phyloP scores from a whole-genome alignment of 768 basidiomycete species.

The Rhodotorula diobovata region DNA sequence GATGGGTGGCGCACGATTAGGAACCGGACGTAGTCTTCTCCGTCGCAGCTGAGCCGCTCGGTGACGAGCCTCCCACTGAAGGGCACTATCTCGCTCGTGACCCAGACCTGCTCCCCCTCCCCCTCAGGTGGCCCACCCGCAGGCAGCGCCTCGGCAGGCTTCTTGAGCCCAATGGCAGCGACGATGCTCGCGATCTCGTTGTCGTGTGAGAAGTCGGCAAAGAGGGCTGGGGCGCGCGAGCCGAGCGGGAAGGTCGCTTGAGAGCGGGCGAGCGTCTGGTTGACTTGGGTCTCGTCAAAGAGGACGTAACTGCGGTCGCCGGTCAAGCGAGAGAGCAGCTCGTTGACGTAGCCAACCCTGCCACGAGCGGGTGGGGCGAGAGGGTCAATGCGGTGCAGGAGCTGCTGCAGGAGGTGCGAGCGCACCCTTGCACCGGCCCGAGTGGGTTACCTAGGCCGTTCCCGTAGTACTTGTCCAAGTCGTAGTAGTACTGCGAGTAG shows the following conservation, averaged over 20 bases:
- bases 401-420: not conserved
- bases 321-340: slow-evolving; percentile 76
- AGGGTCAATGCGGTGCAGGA: too few relatives aligned
- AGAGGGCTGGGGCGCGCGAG: slow-evolving; percentile 47
- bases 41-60: slow-evolving; percentile 60
- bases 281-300: slow-evolving; percentile 23
- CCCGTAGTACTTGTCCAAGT: slow-evolving; percentile 72
- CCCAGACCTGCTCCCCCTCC: slow-evolving; percentile 51
- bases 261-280: slow-evolving; percentile 59
- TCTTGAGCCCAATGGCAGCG: slow-evolving; percentile 57
- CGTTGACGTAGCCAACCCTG: slow-evolving; percentile 82
- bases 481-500: slow-evolving; percentile 50
- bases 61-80: slow-evolving; percentile 71
- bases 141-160: slow-evolving; percentile 48
- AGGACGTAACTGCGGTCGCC: slow-evolving; percentile 36
- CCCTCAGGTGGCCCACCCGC: not conserved
- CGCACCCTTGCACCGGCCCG: not conserved
- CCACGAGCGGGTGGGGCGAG: too few relatives aligned
- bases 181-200: slow-evolving; percentile 78
- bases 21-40: slow-evolving; percentile 57
- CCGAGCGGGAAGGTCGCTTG: slow-evolving; percentile 65
- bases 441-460: slow-evolving; percentile 33
- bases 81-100: slow-evolving; percentile 61
- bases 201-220: slow-evolving; percentile 80
- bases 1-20: slow-evolving; percentile 51